Evolutionary conservation across 2,329 filamentous ascomycete genomes (phyloP), one percentile per base, ranked within the genome.

Genomic region (Aplosporella prunicola): DNA sequence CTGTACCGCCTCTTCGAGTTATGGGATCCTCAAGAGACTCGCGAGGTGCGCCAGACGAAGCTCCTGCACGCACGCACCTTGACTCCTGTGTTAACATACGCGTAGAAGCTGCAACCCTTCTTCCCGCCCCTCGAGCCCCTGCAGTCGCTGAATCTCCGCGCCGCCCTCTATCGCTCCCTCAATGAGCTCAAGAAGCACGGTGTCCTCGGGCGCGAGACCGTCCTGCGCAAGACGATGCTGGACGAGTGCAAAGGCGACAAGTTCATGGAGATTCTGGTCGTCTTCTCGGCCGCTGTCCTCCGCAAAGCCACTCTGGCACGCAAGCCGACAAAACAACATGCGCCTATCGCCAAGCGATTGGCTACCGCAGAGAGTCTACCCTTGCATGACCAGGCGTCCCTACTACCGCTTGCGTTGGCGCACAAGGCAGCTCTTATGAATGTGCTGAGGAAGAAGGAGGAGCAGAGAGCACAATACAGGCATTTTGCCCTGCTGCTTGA

Each of bases 221-320:
- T 93, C 1, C 63, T 96, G 20, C 77, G 91, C 35, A 95, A 94
- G 65, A 93, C 86, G 0, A 94, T 95, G 84, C 68, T 98, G 35
- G 91, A 98, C 55, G 89, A 98, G 50, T 98, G 91, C 63, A 88
- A 82, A 47, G 89, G 89, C 5, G 87, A 94, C 38, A 80, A 85
- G 45, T 75, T 96, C 38, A 87, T 88, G 55, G 91, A 98, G 53
- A 65, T 94, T 1, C 69, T 96, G 18, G 77, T 85, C 3, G 69
- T 77, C 1, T 93, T 98, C 51, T 95, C 89, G 1, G 83, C 82
- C 10, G 74, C 78, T 0, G 87, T 94, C 1, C 58, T 96, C 44
- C 82, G 82, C 52, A 86, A 80, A 51, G 60, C 74, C 1, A 61
- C 82, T 1, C 64, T 69, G 0, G 64, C 27, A 54, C 64, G 66